A percentile compares a stretch with the other conserved stretches of the same genome.
These are phyloP conservation scores for Saccharomycopsis fodiens DNA, from an alignment of 805 yeast genomes.

Conservation along the genomic window DNA sequence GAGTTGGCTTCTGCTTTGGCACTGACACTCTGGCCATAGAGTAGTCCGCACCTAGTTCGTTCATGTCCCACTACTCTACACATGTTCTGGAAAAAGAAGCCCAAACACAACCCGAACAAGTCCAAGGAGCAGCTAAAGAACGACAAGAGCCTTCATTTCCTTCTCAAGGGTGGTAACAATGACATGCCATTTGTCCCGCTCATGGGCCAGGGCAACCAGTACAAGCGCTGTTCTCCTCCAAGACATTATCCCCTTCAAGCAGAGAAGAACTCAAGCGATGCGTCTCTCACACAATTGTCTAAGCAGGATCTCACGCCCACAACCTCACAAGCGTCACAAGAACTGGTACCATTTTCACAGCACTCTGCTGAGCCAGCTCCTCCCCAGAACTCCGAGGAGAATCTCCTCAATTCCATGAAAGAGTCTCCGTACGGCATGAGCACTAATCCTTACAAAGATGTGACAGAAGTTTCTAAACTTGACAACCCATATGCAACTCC, in stretches of 20 bases:
- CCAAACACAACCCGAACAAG: slow-evolving; percentile 31
- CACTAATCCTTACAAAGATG: background rate
- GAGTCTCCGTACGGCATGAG: background rate
- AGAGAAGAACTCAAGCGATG: too few relatives aligned
- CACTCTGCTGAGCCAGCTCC: background rate
- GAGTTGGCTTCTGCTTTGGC: too few relatives aligned
- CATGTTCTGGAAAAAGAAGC: slow-evolving; percentile 28
- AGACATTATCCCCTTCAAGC: too few relatives aligned
- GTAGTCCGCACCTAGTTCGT: too few relatives aligned
- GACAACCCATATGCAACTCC: background rate
- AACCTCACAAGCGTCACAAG: background rate
- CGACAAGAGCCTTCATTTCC: slow-evolving; percentile 41
- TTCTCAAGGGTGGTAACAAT: slow-evolving; percentile 58
- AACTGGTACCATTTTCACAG: too few relatives aligned
- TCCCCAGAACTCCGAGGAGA: background rate
- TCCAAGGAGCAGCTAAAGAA: slow-evolving; percentile 46
- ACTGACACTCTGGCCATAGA: too few relatives aligned
- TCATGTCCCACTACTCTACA: background rate
- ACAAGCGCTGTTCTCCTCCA: background rate
- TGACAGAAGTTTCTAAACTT: background rate
- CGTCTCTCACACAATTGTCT: too few relatives aligned
- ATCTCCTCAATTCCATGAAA: background rate
- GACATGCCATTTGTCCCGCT: slow-evolving; percentile 56
- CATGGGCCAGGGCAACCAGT: background rate
- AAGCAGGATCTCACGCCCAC: too few relatives aligned